Conservation (phyloP, 352 stramenopile genomes). For the Phytopythium oedochilum region DNA sequence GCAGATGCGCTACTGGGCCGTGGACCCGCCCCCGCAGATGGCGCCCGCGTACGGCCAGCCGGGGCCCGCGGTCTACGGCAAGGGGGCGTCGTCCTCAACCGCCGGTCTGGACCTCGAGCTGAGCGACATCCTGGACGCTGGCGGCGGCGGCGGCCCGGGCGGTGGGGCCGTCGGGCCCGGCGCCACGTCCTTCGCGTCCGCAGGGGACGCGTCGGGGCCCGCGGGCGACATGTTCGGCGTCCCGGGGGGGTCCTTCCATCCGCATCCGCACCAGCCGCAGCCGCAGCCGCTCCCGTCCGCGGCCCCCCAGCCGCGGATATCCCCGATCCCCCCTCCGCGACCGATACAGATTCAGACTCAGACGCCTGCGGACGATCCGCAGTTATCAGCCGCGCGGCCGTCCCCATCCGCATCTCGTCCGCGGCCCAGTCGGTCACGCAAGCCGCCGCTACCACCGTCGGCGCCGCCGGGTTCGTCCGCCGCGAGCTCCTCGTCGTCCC, state of each 20-base stretch:
- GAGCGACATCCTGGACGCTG: slow-evolving; percentile 27
- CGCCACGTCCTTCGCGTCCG: slow-evolving; percentile 9
- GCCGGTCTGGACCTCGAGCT: slow-evolving; percentile 31
- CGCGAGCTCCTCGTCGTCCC: neutral
- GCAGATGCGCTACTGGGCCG: slow-evolving; percentile 20
- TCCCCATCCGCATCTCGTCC: neutral
- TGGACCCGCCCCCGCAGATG: slow-evolving; percentile 13
- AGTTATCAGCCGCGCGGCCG: neutral
- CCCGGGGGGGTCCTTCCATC: neutral
- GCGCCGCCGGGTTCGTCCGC: neutral
- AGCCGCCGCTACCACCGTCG: neutral
- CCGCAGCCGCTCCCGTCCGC: slow-evolving; percentile 2
- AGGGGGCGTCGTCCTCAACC: neutral
- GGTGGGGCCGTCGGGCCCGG: slow-evolving; percentile 1
- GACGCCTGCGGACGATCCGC: too few relatives aligned
- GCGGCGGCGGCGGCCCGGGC: neutral
- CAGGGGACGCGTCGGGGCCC: slow-evolving; percentile 2
- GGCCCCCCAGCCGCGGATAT: neutral
- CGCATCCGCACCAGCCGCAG: neutral
- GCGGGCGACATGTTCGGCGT: neutral
- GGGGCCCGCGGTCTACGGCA: neutral
- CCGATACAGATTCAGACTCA: neutral
- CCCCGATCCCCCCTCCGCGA: neutral
- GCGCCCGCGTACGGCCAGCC: neutral
- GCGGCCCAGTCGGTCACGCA: neutral